These are phyloP conservation scores for Teratosphaeria zuluensis DNA, from an alignment of 2,329 filamentous ascomycete species.

Conservation along the genomic window DNA sequence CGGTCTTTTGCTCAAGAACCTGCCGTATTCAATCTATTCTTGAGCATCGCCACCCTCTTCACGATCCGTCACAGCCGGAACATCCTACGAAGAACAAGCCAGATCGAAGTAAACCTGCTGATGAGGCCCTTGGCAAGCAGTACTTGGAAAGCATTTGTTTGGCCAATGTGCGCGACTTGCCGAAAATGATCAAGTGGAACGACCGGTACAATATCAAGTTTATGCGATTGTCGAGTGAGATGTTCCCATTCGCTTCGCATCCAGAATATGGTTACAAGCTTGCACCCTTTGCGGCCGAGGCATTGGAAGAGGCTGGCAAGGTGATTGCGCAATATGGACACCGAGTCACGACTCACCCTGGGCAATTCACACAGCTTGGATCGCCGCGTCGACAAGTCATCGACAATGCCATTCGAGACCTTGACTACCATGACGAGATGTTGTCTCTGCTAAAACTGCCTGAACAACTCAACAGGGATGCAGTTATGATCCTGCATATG, in stretches of 20 bases:
- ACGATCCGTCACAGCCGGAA: conserved; percentile 63
- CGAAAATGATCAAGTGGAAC: conserved; percentile 86
- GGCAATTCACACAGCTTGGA: conserved; percentile 85
- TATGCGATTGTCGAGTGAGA: conserved; percentile 84
- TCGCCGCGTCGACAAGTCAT: conserved; percentile 73
- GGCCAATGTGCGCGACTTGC: conserved; percentile 71
- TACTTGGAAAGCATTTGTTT: conserved; percentile 72
- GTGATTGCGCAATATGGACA: conserved; percentile 72
- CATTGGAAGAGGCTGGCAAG: conserved; percentile 64
- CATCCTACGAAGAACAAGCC: conserved; percentile 80
- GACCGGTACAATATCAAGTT: conserved; percentile 86
- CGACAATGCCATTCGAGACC: conserved; percentile 64
- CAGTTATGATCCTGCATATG: conserved; percentile 91
- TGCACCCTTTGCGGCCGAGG: conserved; percentile 70
- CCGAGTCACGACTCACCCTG: conserved; percentile 80
- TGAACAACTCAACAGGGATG: conserved; percentile 69
- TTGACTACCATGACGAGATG: conserved; percentile 83
- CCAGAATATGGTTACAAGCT: conserved; percentile 77
- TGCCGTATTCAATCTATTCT: conserved; percentile 85
- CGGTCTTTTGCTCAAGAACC: conserved; percentile 83
- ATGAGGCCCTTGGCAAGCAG: conserved; percentile 54
- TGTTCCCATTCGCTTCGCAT: conserved; percentile 95
- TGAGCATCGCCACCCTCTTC: conserved; percentile 75
- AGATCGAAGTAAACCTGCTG: conserved; percentile 60
- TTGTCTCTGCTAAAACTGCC: conserved; percentile 67